Evolutionary conservation across 805 yeast species (phyloP).

Genomic region (Blastobotrys americana): DNA sequence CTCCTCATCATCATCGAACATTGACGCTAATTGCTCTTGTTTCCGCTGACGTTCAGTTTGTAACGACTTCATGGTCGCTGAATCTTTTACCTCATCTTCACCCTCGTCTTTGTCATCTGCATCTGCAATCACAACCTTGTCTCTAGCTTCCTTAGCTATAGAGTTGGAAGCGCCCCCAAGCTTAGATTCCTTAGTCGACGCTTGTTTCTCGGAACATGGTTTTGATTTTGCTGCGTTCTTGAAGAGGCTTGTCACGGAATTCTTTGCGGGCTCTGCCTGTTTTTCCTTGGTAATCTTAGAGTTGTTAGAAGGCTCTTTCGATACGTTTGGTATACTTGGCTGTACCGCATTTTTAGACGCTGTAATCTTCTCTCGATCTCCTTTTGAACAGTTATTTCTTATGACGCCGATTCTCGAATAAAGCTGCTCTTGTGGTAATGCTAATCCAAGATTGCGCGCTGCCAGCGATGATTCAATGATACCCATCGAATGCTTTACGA

Average conservation of each 20-base stretch:
- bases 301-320: neutral
- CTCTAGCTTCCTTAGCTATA: constrained; percentile 11
- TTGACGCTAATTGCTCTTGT: constrained; percentile 9
- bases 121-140: constrained; percentile 15
- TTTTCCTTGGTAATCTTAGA: neutral
- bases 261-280: too few relatives aligned
- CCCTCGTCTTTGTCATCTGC: constrained; percentile 11
- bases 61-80: constrained; percentile 1
- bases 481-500: too few relatives aligned
- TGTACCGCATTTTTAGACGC: neutral
- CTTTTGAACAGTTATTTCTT: neutral
- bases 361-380: neutral
- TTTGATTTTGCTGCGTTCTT: neutral
- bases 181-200: constrained; percentile 6
- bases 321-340: neutral
- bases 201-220: constrained; percentile 1
- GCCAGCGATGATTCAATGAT: too few relatives aligned
- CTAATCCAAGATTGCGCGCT: too few relatives aligned
- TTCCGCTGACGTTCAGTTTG: constrained; percentile 8
- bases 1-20: constrained; percentile 14
- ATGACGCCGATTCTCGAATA: neutral
- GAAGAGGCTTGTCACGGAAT: too few relatives aligned
- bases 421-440: neutral
- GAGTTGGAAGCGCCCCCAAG: constrained; percentile 10
- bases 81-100: constrained; percentile 12